Percentiles rank a stretch among this genome's conserved stretches.
Evolutionary conservation across 208 protist genomes (phyloP).

Genomic region (Leishmania martiniquensis): DNA sequence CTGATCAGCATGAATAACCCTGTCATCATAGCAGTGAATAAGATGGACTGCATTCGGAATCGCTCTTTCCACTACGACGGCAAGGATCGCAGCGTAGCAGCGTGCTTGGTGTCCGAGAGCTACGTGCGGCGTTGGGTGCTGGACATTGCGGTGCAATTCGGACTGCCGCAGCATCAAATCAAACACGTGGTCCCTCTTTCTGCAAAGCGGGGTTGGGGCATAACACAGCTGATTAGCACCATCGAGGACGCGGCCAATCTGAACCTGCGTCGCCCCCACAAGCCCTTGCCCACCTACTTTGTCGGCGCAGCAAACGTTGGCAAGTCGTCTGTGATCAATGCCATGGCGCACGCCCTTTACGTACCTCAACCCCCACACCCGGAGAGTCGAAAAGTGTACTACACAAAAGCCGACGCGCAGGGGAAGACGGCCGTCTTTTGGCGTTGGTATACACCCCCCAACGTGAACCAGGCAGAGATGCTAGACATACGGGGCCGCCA

Average conservation of each 20-base stretch:
- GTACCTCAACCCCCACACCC: constrained; percentile 88
- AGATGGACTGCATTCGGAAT: constrained; percentile 92
- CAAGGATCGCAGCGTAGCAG: constrained; percentile 72
- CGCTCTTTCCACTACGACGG: constrained; percentile 84
- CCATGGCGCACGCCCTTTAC: constrained; percentile 87
- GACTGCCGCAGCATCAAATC: constrained; percentile 80
- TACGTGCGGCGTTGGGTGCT: constrained; percentile 81
- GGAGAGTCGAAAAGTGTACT: constrained; percentile 88
- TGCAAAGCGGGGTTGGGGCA: constrained; percentile 91
- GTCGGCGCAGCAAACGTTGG: constrained; percentile 90
- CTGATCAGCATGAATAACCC: constrained; percentile 94
- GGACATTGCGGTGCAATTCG: constrained; percentile 84
- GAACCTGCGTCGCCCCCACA: constrained; percentile 68
- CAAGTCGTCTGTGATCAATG: constrained; percentile 94
- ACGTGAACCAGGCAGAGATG: constrained; percentile 91
- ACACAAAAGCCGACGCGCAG: constrained; percentile 60
- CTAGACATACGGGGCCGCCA: constrained; percentile 84
- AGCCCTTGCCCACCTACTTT: constrained; percentile 89
- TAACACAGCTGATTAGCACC: constrained; percentile 65
- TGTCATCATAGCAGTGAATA: constrained; percentile 92
- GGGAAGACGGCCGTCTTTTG: constrained; percentile 82
- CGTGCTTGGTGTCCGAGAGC: constrained; percentile 67
- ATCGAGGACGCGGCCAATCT: constrained; percentile 86
- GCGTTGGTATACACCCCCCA: constrained; percentile 91
- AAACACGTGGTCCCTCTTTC: constrained; percentile 77